Base-by-base conservation (phyloP, 176 grass and related monocot genomes). In the Oryza meyeriana region DNA sequence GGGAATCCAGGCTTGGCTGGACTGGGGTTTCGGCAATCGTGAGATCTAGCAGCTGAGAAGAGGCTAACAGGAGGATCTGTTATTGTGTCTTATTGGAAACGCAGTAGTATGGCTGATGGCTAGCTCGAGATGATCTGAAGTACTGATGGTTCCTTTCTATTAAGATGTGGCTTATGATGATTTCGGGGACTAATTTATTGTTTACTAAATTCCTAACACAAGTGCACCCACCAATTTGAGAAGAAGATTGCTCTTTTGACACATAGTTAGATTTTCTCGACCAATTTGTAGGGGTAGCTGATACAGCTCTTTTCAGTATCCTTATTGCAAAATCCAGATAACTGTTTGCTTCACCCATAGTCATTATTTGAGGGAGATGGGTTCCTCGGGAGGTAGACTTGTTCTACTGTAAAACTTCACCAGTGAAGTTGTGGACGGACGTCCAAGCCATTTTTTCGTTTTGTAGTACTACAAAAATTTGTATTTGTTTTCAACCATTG, bases 21-120 rank as follows among this genome's bases (percentile, higher is more conserved):
- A 28, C 72, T 4, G 17, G 66, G 38, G 71, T 47, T 47, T 77
- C 72, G 4, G 58, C 27, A 50, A 27, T 16, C 18, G 18, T 61
- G 76, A 78, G 81, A 79, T 61, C 61, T 83, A 76, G 69, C 63
- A 85, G 28, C 32, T 14, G 50, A 52, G 1, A 2, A 80, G 4
- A 63, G 24, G 50, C 50, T 1, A 4, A 80, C 1, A 69, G 18
- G 33, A 33, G 52, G 81, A 85, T 85, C 70, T 85, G 48, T 40
- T 30, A 61, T 79, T 47, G 18, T 33, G 18, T 40, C 79, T 65
- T 14, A 27, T 35, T 69, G 42, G 65, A 82, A 65, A 10, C 26
- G 0, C 25, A 55, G 8, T 64, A 64, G 24, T 71, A 64, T 63
- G 63, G 2, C 9, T 32, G 24, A 62, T 34, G 9, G 41, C 69